A percentile compares a stretch with the other conserved stretches of the same genome.
phyloP scores from a whole-genome alignment of 129 eudicot species.

The Helianthus tuberosus region DNA sequence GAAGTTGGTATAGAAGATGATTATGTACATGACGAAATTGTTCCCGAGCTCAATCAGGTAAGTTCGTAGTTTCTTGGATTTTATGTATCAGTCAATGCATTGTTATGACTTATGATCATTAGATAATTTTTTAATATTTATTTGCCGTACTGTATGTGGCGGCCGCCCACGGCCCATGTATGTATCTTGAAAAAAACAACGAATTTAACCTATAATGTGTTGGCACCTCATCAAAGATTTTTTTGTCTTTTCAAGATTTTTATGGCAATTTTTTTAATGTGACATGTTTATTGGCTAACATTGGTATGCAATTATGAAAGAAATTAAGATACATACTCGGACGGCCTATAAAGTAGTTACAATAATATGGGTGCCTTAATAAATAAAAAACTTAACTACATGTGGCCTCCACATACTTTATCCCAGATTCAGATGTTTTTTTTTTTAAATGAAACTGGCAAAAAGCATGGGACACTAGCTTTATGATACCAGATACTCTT shows the following conservation, averaged over 20 bases:
- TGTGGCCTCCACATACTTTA: background rate
- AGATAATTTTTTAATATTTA: background rate
- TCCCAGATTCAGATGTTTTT: background rate
- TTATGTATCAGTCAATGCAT: background rate
- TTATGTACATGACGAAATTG: conserved; percentile 15
- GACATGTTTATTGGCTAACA: background rate
- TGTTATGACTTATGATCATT: background rate
- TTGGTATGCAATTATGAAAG: background rate
- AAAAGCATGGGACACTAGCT: conserved; percentile 1
- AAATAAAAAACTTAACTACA: background rate
- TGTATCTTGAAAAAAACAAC: background rate
- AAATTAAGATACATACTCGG: background rate
- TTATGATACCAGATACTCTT: background rate
- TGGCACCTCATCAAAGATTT: background rate
- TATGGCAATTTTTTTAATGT: background rate
- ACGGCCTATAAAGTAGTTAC: background rate
- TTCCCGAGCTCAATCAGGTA: conserved; percentile 35
- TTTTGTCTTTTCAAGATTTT: background rate
- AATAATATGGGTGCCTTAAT: background rate
- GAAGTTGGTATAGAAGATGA: conserved; percentile 35
- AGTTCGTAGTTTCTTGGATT: background rate
- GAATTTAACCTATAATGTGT: background rate
- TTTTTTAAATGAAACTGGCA: background rate
- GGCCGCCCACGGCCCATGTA: background rate
- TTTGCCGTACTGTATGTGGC: background rate